These are phyloP conservation scores for Colletotrichum camelliae DNA, from an alignment of 2,329 filamentous ascomycete species.

Conservation along the genomic window DNA sequence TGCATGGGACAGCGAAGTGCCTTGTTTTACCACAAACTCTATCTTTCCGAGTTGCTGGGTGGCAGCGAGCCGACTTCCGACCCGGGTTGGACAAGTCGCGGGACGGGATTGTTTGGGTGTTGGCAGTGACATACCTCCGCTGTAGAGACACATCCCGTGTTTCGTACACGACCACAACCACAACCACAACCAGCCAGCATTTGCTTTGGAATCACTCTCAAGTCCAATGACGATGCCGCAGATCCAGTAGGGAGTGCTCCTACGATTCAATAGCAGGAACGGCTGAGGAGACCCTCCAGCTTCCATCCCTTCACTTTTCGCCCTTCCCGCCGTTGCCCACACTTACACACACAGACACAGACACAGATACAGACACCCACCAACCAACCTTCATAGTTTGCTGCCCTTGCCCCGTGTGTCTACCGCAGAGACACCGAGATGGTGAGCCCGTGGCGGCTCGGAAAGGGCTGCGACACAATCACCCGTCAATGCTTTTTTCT, in stretches of 20 bases:
- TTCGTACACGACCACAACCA: not conserved
- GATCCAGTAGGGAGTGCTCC: not conserved
- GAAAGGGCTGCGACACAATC: not conserved
- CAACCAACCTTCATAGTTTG: not conserved
- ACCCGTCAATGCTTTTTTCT: not conserved
- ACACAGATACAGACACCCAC: not conserved
- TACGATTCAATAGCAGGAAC: not conserved
- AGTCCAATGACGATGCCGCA: not conserved
- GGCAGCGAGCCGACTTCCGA: conserved; percentile 19
- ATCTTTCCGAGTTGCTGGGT: conserved; percentile 15
- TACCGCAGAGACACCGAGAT: not conserved
- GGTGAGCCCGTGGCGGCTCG: not conserved
- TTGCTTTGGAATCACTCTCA: not conserved
- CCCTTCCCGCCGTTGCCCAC: conserved; percentile 9
- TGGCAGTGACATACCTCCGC: not conserved
- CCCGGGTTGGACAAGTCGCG: conserved; percentile 15
- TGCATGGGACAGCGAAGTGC: conserved; percentile 15
- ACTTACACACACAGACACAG: not conserved
- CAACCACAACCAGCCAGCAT: not conserved
- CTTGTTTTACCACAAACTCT: conserved; percentile 21
- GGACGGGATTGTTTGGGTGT: not conserved
- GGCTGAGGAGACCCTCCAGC: not conserved
- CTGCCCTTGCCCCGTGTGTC: not conserved
- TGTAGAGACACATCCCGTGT: not conserved
- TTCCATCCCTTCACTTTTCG: conserved; percentile 7